phyloP scores from a whole-genome alignment of 2,329 filamentous ascomycete species.

The Penicillium sp. region DNA sequence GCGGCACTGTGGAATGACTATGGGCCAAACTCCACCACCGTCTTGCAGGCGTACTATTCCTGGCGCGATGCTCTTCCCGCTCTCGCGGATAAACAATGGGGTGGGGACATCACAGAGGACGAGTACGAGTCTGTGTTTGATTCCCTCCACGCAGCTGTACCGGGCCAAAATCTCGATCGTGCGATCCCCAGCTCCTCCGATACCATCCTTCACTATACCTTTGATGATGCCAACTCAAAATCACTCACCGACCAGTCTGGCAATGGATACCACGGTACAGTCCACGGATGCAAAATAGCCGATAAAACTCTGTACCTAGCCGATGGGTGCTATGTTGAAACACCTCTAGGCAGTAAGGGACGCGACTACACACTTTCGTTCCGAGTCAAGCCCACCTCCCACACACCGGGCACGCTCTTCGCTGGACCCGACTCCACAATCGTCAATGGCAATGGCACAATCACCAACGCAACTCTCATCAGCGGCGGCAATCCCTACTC shows the following conservation, averaged over 20 bases:
- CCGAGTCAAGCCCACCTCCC: conserved; percentile 36
- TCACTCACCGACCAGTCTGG: conserved; percentile 30
- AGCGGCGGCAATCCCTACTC: conserved; percentile 41
- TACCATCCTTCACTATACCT: conserved; percentile 48
- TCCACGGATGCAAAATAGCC: conserved; percentile 40
- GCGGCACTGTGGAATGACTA: conserved; percentile 55
- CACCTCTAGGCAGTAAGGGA: conserved; percentile 54
- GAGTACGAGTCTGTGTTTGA: conserved; percentile 45
- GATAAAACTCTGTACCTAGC: conserved; percentile 34
- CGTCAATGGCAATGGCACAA: conserved; percentile 31
- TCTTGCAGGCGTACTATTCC: conserved; percentile 51
- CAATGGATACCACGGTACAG: conserved; percentile 38
- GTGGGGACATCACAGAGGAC: conserved; percentile 45
- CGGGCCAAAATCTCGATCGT: conserved; percentile 52
- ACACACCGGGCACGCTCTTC: conserved; percentile 43
- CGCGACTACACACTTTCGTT: conserved; percentile 56
- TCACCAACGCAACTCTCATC: conserved; percentile 40
- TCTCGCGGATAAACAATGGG: conserved; percentile 56
- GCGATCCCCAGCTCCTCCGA: conserved; percentile 40
- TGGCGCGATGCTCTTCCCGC: conserved; percentile 48
- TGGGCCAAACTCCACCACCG: conserved; percentile 50
- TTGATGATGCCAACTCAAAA: conserved; percentile 33
- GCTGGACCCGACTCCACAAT: conserved; percentile 47
- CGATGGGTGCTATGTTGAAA: conserved; percentile 44
- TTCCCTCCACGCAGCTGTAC: conserved; percentile 41